These are phyloP conservation scores for Chaetomium tenue DNA, from an alignment of 495 filamentous ascomycete species.

Conservation along the genomic window DNA sequence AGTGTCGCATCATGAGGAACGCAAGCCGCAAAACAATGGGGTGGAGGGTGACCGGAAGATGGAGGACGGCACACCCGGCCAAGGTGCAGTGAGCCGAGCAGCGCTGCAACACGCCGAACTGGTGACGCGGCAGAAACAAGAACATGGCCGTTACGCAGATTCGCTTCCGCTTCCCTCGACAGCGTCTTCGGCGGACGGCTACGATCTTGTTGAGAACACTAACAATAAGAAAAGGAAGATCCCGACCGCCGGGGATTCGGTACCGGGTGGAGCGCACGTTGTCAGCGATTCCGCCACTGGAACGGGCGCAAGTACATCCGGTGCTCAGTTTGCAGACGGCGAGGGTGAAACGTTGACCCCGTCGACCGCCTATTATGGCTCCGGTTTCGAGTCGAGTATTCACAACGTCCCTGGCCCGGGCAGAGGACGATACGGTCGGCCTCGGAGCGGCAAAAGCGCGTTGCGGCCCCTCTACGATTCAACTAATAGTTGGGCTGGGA, in stretches of 20 bases:
- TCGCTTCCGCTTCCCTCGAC: constrained; percentile 49
- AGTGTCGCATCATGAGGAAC: constrained; percentile 31
- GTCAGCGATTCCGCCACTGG: constrained; percentile 44
- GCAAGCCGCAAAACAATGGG: constrained; percentile 32
- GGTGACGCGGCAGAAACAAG: constrained; percentile 28
- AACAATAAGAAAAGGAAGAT: constrained; percentile 99
- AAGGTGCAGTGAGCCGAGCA: constrained; percentile 28
- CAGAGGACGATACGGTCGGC: constrained; percentile 72
- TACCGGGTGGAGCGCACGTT: constrained; percentile 53
- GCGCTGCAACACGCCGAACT: constrained; percentile 32
- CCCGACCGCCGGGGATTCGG: constrained; percentile 71
- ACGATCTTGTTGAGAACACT: constrained; percentile 96
- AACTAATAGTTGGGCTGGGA: constrained; percentile 53
- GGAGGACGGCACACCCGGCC: constrained; percentile 25
- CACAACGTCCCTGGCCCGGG: constrained; percentile 73
- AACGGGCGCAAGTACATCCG: constrained; percentile 28
- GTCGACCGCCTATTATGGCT: constrained; percentile 38
- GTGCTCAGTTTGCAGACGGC: constrained; percentile 33
- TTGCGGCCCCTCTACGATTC: constrained; percentile 55
- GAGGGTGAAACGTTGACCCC: constrained; percentile 40
- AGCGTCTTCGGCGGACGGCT: constrained; percentile 71
- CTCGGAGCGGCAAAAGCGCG: constrained; percentile 63
- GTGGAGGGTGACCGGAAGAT: constrained; percentile 42
- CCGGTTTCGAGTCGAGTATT: constrained; percentile 48
- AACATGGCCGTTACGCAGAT: constrained; percentile 43